Conservation (phyloP, 768 basidiomycete genomes). For the Termitomyces titanicus region DNA sequence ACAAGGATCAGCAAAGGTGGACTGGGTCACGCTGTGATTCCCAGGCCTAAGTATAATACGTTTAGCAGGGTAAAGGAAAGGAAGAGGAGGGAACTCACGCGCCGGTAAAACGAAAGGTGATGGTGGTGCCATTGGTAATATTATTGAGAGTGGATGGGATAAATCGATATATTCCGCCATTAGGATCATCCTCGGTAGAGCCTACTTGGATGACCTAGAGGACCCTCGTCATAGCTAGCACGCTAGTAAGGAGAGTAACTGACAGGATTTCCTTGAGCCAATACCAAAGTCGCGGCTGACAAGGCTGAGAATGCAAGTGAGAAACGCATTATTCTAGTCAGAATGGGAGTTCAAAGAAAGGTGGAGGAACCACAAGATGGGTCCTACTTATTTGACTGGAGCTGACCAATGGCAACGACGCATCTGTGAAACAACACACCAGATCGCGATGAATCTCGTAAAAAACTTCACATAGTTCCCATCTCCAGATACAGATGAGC, state of each 20-base stretch:
- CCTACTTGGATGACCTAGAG: conserved; percentile 38
- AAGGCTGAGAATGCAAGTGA: conserved; percentile 5
- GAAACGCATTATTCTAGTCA: conserved; percentile 5
- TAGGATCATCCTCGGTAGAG: conserved; percentile 13
- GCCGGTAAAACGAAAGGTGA: conserved; percentile 51
- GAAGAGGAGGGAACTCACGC: conserved; percentile 23
- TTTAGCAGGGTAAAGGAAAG: not conserved
- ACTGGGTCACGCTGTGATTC: conserved; percentile 54
- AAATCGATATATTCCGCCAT: conserved; percentile 45
- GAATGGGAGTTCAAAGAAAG: not conserved
- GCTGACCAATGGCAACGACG: not conserved
- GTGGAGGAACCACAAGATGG: not conserved
- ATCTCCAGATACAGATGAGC: not conserved
- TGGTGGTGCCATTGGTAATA: conserved; percentile 38
- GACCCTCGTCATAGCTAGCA: not conserved
- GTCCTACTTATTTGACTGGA: not conserved
- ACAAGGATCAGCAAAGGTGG: conserved; percentile 42
- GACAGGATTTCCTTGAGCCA: conserved; percentile 18
- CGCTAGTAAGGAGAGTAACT: not conserved
- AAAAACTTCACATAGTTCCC: not conserved
- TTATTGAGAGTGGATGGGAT: conserved; percentile 34
- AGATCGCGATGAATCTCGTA: not conserved
- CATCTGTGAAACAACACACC: too few relatives aligned
- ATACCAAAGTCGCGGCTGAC: conserved; percentile 15
- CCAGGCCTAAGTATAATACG: conserved; percentile 31